phyloP scores from a whole-genome alignment of 2,329 filamentous ascomycete genomes.

The Dryadomyces quercivorus region DNA sequence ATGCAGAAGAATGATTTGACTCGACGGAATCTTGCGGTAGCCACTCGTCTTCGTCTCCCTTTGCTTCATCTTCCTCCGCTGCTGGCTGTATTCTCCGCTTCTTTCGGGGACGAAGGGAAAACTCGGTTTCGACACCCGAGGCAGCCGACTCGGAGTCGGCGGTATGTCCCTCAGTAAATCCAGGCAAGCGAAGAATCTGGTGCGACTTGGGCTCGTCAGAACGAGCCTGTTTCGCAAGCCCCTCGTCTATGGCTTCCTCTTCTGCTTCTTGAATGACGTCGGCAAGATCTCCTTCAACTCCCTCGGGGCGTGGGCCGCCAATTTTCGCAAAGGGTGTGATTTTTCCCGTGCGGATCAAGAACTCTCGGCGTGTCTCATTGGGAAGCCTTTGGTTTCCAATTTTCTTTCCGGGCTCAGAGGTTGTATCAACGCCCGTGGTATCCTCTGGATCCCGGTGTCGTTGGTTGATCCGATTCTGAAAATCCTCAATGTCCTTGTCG shows the following conservation, averaged over 20 bases:
- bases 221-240: slow-evolving; percentile 27
- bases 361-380: slow-evolving; percentile 77
- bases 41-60: slow-evolving; percentile 12
- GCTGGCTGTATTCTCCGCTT: slow-evolving; percentile 33
- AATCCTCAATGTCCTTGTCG: slow-evolving; percentile 64
- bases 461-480: slow-evolving; percentile 67
- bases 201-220: slow-evolving; percentile 49
- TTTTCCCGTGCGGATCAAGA: slow-evolving; percentile 88
- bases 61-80: slow-evolving; percentile 17
- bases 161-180: slow-evolving; percentile 43
- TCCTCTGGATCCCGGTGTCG: slow-evolving; percentile 34
- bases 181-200: slow-evolving; percentile 59
- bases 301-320: slow-evolving; percentile 47
- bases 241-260: slow-evolving; percentile 49
- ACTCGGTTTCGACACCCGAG: slow-evolving; percentile 34
- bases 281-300: slow-evolving; percentile 56
- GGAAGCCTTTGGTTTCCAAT: slow-evolving; percentile 49
- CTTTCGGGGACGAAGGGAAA: slow-evolving; percentile 46
- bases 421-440: slow-evolving; percentile 10
- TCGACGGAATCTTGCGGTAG: slow-evolving; percentile 15
- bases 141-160: slow-evolving; percentile 16
- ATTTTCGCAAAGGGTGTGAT: slow-evolving; percentile 91
- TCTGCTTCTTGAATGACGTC: slow-evolving; percentile 75
- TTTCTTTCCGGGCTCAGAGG: not conserved
- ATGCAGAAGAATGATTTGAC: not conserved